Evolutionary conservation across 176 grass and related monocot genomes (phyloP).

Genomic region (Raddia guianensis): DNA sequence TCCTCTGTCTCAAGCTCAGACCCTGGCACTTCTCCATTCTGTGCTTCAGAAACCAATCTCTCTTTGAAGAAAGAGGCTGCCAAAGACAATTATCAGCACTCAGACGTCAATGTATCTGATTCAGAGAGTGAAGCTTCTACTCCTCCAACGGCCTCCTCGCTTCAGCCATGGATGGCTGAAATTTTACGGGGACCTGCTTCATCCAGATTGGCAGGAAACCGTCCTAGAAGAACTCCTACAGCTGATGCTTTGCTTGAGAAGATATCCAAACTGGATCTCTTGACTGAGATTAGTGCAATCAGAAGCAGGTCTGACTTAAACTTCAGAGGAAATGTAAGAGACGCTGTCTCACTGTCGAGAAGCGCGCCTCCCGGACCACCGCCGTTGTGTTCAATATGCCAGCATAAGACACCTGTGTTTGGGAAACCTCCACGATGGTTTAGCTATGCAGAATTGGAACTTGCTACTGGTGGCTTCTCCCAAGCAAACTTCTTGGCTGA

Average conservation of each 20-base stretch:
- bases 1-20: slow-evolving; percentile 85
- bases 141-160: slow-evolving; percentile 42
- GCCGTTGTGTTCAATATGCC: slow-evolving; percentile 89
- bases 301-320: slow-evolving; percentile 77
- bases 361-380: slow-evolving; percentile 80
- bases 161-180: slow-evolving; percentile 82
- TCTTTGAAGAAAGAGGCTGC: slow-evolving; percentile 41
- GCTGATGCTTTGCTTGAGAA: slow-evolving; percentile 71
- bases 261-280: slow-evolving; percentile 63
- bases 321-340: slow-evolving; percentile 83
- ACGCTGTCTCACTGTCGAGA: slow-evolving; percentile 65
- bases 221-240: slow-evolving; percentile 53
- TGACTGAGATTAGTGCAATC: slow-evolving; percentile 60
- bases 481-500: slow-evolving; percentile 90
- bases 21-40: slow-evolving; percentile 68
- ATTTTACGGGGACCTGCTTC: slow-evolving; percentile 43
- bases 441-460: slow-evolving; percentile 75
- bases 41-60: slow-evolving; percentile 52
- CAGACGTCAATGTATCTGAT: slow-evolving; percentile 48
- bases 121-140: slow-evolving; percentile 61
- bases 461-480: slow-evolving; percentile 81
- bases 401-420: slow-evolving; percentile 86
- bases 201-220: slow-evolving; percentile 22
- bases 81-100: slow-evolving; percentile 44
- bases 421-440: slow-evolving; percentile 96